Conservation (phyloP, 140 eudicot genomes). For the Bidens hawaiensis region DNA sequence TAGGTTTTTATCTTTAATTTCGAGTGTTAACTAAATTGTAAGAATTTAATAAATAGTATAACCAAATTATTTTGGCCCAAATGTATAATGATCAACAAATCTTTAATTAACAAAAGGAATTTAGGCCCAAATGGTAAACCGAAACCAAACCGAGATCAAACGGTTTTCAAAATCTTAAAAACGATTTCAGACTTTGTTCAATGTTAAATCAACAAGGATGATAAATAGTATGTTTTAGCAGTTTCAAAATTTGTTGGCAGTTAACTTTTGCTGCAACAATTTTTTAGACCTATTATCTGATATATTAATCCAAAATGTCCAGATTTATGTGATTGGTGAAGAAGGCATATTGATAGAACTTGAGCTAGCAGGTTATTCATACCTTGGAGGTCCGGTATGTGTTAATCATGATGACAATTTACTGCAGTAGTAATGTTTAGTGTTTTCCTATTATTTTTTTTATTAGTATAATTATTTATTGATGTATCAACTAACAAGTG, state of each 20-base stretch:
- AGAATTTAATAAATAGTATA: too few relatives aligned
- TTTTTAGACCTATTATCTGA: conserved; percentile 6
- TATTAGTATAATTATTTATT: too few relatives aligned
- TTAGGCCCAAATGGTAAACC: too few relatives aligned
- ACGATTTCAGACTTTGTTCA: neutral
- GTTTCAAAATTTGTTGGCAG: conserved; percentile 1
- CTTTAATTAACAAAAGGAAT: too few relatives aligned
- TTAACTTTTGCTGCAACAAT: neutral
- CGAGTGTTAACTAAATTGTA: too few relatives aligned
- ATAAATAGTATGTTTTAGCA: neutral
- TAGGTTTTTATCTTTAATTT: too few relatives aligned
- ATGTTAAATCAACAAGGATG: neutral
- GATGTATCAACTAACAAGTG: too few relatives aligned
- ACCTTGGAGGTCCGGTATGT: conserved; percentile 97
- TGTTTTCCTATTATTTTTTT: neutral
- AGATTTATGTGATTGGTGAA: conserved; percentile 98
- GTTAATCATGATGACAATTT: neutral
- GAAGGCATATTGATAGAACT: conserved; percentile 98
- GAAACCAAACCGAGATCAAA: too few relatives aligned
- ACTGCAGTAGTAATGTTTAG: neutral
- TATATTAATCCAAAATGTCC: conserved; percentile 10
- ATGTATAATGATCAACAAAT: too few relatives aligned
- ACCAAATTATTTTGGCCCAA: too few relatives aligned
- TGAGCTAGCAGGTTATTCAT: conserved; percentile 82
- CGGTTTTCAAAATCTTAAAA: too few relatives aligned